Conservation (phyloP, 2,329 filamentous ascomycete species). For the Diaporthe aspalathi region DNA sequence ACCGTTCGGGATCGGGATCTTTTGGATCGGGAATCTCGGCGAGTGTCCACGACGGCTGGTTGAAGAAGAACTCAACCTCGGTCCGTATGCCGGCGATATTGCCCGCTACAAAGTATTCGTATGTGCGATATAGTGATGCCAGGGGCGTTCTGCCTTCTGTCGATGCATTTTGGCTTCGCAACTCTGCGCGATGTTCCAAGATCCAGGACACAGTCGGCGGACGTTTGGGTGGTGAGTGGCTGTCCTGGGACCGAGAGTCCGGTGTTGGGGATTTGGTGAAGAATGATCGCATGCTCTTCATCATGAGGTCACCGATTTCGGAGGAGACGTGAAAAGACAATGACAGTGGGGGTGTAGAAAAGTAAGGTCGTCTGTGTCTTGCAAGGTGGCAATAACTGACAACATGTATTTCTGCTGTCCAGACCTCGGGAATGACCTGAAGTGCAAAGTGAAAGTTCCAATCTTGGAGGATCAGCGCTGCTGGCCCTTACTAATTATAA, state of each 20-base stretch:
- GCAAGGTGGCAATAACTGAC: too few species aligned
- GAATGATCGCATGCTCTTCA: not conserved
- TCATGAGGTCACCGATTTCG: not conserved
- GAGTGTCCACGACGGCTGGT: slow-evolving; percentile 14
- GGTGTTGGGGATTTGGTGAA: not conserved
- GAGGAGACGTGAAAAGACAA: not conserved
- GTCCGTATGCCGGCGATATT: not conserved
- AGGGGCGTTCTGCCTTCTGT: slow-evolving; percentile 6
- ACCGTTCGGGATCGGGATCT: slow-evolving; percentile 11
- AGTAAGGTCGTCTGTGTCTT: too few species aligned
- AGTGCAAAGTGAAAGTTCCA: too few species aligned
- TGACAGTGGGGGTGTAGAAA: too few species aligned
- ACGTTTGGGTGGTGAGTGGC: not conserved
- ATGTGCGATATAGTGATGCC: slow-evolving; percentile 2
- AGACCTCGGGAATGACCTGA: too few species aligned
- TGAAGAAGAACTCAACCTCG: slow-evolving; percentile 13
- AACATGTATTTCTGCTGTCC: too few species aligned
- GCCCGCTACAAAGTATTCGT: slow-evolving; percentile 6
- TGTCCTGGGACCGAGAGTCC: not conserved
- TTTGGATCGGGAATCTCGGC: slow-evolving; percentile 2
- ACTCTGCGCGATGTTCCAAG: slow-evolving; percentile 2
- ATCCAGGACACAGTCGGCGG: slow-evolving; percentile 18
- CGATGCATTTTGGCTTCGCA: not conserved
- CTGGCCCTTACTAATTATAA: too few species aligned
- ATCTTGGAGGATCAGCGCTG: too few species aligned